These are phyloP conservation scores for Colletotrichum sojae DNA, from an alignment of 2,329 filamentous ascomycete genomes.

Conservation along the genomic window DNA sequence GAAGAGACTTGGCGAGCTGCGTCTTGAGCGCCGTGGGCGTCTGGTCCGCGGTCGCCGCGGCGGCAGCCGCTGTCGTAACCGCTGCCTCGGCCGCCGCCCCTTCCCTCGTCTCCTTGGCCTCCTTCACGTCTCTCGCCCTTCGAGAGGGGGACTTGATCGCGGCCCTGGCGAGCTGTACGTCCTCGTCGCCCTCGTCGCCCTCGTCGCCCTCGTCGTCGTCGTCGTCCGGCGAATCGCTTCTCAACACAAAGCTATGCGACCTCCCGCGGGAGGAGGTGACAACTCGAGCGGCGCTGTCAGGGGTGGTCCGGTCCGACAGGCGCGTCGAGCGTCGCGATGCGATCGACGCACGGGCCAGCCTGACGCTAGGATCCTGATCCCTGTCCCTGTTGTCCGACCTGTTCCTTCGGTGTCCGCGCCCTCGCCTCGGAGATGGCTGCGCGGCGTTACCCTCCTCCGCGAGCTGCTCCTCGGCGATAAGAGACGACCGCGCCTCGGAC, in stretches of 20 bases:
- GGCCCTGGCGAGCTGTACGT: conserved; percentile 49
- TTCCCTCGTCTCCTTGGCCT: not conserved
- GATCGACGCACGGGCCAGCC: conserved; percentile 39
- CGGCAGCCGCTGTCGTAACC: too few relatives aligned
- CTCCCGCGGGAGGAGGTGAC: conserved; percentile 43
- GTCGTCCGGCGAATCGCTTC: conserved; percentile 43
- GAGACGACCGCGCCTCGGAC: conserved; percentile 36
- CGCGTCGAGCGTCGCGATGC: conserved; percentile 41
- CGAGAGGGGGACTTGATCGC: conserved; percentile 49
- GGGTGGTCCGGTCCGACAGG: conserved; percentile 40
- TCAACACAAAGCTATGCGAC: conserved; percentile 46
- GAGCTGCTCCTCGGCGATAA: conserved; percentile 39
- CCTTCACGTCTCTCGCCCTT: conserved; percentile 1
- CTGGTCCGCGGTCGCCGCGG: not conserved
- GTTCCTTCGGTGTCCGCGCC: conserved; percentile 38
- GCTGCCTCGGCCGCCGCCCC: too few relatives aligned
- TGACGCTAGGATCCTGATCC: conserved; percentile 40
- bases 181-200: conserved; percentile 42
- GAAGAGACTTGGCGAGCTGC: conserved; percentile 62
- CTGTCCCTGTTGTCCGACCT: conserved; percentile 34
- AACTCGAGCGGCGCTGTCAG: conserved; percentile 40
- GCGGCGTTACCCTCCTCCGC: conserved; percentile 29
- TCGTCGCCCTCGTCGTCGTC: conserved; percentile 44
- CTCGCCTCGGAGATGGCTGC: conserved; percentile 34
- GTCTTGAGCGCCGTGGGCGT: conserved; percentile 53